Percentiles rank a stretch among this genome's conserved stretches.
phyloP scores from a whole-genome alignment of 208 protist species.

The Porcisia hertigi region DNA sequence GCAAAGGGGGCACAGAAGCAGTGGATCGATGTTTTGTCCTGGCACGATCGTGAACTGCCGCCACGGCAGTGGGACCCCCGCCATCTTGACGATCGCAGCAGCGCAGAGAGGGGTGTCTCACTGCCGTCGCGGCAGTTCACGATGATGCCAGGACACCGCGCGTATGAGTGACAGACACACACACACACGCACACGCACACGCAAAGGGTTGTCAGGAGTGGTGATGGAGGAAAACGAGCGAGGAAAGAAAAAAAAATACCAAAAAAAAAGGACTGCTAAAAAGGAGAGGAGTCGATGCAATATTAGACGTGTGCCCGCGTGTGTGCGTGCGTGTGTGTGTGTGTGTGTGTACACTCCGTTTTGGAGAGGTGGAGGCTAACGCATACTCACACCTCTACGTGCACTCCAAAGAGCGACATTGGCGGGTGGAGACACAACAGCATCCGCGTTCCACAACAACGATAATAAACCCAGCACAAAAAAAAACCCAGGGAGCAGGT shows the following conservation, averaged over 20 bases:
- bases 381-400: too few relatives aligned
- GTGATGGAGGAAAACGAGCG: too few relatives aligned
- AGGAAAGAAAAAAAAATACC: background rate
- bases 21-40: conserved; percentile 37
- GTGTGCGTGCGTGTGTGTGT: background rate
- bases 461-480: background rate
- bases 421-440: background rate
- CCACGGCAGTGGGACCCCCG: background rate
- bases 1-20: conserved; percentile 64
- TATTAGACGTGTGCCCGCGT: background rate
- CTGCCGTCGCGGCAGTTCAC: too few relatives aligned
- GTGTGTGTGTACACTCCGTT: background rate
- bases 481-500: background rate
- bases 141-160: too few relatives aligned
- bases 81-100: conserved; percentile 1
- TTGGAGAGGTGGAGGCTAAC: too few relatives aligned
- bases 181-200: too few relatives aligned
- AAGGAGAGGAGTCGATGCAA: background rate
- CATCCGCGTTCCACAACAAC: background rate
- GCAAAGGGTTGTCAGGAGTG: too few relatives aligned
- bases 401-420: too few relatives aligned
- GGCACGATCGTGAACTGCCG: conserved; percentile 33
- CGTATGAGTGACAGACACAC: background rate
- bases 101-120: background rate
- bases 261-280: too few relatives aligned